phyloP scores from a whole-genome alignment of 345 rosid genomes.

The Populus nigra region DNA sequence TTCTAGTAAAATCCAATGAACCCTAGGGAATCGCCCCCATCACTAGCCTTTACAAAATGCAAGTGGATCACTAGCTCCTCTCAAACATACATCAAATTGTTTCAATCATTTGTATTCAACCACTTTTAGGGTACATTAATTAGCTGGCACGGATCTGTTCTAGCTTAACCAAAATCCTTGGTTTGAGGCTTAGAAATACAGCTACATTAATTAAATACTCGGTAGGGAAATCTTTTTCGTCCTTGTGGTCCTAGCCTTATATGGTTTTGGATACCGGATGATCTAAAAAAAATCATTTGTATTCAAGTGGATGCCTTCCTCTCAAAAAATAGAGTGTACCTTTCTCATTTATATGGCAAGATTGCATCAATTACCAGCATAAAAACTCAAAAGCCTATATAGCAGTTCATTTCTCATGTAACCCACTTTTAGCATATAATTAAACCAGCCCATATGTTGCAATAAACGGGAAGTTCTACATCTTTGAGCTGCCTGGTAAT shows the following conservation, averaged over 20 bases:
- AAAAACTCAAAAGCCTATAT: neutral
- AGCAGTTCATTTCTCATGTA: neutral
- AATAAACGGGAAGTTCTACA: neutral
- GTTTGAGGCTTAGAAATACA: no score
- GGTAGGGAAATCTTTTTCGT: neutral
- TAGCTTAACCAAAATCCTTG: no score
- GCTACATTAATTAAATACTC: neutral
- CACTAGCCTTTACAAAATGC: neutral
- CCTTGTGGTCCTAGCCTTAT: no score
- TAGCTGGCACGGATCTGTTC: no score
- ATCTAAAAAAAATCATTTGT: neutral
- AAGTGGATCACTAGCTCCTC: neutral
- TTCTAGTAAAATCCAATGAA: conserved; percentile 4
- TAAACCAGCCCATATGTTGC: neutral
- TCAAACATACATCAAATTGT: neutral
- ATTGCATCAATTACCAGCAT: neutral
- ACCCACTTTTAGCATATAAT: neutral
- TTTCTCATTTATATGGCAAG: neutral
- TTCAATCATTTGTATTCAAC: neutral
- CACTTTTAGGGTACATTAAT: no score
- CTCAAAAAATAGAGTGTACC: neutral
- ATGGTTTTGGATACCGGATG: no score
- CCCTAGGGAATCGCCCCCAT: conserved; percentile 5
- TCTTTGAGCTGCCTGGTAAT: neutral
- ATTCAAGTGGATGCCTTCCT: neutral